A percentile compares a stretch with the other conserved stretches of the same genome.
Evolutionary conservation across 495 filamentous ascomycete genomes (phyloP).

Genomic region (Penicillium lagena): DNA sequence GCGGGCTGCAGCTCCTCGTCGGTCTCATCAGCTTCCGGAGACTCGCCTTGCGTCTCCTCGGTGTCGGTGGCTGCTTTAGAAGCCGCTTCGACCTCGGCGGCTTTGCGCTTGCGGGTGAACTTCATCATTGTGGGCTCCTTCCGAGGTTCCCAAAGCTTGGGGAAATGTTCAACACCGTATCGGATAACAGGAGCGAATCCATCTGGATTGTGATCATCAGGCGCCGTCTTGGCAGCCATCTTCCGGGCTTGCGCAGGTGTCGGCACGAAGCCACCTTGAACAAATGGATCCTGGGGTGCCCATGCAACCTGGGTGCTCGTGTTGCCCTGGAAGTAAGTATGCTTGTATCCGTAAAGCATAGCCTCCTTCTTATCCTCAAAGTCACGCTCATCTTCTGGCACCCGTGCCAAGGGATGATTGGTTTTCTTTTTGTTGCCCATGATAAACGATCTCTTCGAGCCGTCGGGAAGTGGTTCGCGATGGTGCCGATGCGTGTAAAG

Average conservation of each 20-base stretch:
- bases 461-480: slow-evolving; percentile 3
- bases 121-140: slow-evolving; percentile 47
- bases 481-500: slow-evolving; percentile 40
- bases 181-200: slow-evolving; percentile 27
- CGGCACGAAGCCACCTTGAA: slow-evolving; percentile 39
- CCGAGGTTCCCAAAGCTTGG: slow-evolving; percentile 42
- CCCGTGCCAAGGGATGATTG: slow-evolving; percentile 10
- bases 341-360: slow-evolving; percentile 37
- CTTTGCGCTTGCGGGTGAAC: slow-evolving; percentile 39
- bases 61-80: slow-evolving; percentile 18
- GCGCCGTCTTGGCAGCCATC: slow-evolving; percentile 26
- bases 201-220: slow-evolving; percentile 33
- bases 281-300: slow-evolving; percentile 33
- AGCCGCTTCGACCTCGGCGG: slow-evolving; percentile 30
- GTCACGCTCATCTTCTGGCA: slow-evolving; percentile 13
- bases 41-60: slow-evolving; percentile 20
- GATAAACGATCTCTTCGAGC: slow-evolving; percentile 11
- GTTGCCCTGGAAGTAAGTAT: slow-evolving; percentile 13
- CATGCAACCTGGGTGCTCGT: slow-evolving; percentile 3
- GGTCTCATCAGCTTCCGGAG: slow-evolving; percentile 21
- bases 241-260: slow-evolving; percentile 35
- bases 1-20: slow-evolving; percentile 21
- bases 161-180: slow-evolving; percentile 27
- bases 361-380: slow-evolving; percentile 39
- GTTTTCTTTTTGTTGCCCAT: slow-evolving; percentile 13